Base-by-base conservation (phyloP, 164 flowering plant species). In the Liquidambar formosana region DNA sequence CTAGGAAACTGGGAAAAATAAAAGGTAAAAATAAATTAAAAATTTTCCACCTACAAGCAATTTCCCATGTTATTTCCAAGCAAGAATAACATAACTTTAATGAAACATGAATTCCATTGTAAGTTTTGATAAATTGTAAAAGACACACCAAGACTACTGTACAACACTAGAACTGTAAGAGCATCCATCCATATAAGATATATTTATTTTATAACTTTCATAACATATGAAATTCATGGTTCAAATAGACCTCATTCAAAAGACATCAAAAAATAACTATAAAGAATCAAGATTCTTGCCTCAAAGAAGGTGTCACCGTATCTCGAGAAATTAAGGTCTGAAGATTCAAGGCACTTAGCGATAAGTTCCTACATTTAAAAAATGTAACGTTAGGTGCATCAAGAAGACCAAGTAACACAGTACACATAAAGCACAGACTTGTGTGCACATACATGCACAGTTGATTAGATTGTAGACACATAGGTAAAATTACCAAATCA, bases 271-370 rank as follows among this genome's bases (percentile, higher is more conserved):
- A 4, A 10, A 41, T 25, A 33, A 0, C 27, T 8, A 16, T 5
- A 33, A 8, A 48, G 23, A 23, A 60, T 49, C 18, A 61, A 75
- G 21, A 75, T 56, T 41, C 85, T 75, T 81, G 69, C 98, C 97
- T 94, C 98, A 65, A 94, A 92, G 73, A 94, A 94, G 66, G 97
- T 92, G 80, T 94, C 99, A 65, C 97, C 97, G 87, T 92, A 94
- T 94, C 99, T 88, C 57, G 91, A 86, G 79, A 94, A 91, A 79
- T 94, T 86, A 65, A 94, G 95, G 78, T 89, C 97, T 61, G 97
- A 77, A 69, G 97, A 87, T 75, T 94, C 99, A 33, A 94, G 60
- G 81, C 82, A 82, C 84, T 81, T 94, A 67, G 93, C 95, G 65
- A 87, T 69, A 87, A 88, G 93, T 87, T 94, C 99, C 99, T 94